Evolutionary conservation across 345 rosid species (phyloP).

Genomic region (Citrus sinensis): DVS_A1.0 CM039169.1:2957501-2958000

Average conservation of each 20-base stretch:
- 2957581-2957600: not conserved
- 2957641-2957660: not conserved
- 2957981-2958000: constrained; percentile 4
- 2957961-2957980: constrained; percentile 10
- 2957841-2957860: not conserved
- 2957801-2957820: not conserved
- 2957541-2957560: not conserved
- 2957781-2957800: no score
- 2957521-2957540: not conserved
- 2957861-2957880: not conserved
- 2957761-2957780: not conserved
- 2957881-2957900: not conserved
- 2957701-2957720: not conserved
- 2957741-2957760: not conserved
- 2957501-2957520: not conserved
- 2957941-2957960: constrained; percentile 11
- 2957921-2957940: constrained; percentile 9
- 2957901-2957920: not conserved
- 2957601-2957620: not conserved
- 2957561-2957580: not conserved
- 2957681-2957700: not conserved
- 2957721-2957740: not conserved
- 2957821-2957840: constrained; percentile 34
- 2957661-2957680: not conserved
- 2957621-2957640: not conserved